These are phyloP conservation scores for Colletotrichum destructivum DNA, from an alignment of 2,329 filamentous ascomycete species.

Conservation along the genomic window DNA sequence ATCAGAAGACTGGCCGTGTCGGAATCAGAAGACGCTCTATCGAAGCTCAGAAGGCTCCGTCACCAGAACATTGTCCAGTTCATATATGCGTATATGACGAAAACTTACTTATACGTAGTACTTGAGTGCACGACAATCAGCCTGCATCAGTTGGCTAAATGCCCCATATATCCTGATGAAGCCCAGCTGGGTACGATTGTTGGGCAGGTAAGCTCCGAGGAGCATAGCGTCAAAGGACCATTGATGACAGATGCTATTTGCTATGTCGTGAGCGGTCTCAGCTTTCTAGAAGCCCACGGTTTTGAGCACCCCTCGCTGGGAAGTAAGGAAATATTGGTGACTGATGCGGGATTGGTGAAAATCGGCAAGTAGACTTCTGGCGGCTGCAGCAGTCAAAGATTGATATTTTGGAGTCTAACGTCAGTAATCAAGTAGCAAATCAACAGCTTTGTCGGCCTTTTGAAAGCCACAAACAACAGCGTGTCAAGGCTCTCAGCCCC, in stretches of 20 bases:
- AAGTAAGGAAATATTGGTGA: neutral
- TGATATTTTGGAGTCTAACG: neutral
- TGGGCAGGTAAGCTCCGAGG: neutral
- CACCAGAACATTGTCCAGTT: conserved; percentile 4
- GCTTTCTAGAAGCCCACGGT: conserved; percentile 9
- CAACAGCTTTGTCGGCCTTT: conserved; percentile 1
- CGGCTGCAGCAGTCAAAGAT: neutral
- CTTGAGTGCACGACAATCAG: neutral
- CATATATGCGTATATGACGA: neutral
- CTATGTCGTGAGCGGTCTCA: neutral
- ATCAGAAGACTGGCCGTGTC: neutral
- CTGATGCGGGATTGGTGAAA: neutral
- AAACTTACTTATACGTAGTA: neutral
- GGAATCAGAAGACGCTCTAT: conserved; percentile 3
- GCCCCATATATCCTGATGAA: neutral
- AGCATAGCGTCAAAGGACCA: neutral
- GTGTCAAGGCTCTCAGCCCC: neutral
- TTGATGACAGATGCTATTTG: neutral
- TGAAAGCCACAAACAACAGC: neutral
- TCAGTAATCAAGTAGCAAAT: neutral
- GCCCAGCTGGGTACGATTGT: neutral
- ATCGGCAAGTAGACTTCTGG: neutral
- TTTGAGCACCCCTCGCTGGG: neutral
- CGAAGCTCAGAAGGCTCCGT: too few species aligned
- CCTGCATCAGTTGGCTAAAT: neutral